phyloP scores from a whole-genome alignment of 139 green algal genomes.

The Nannochloris sp. region DNA sequence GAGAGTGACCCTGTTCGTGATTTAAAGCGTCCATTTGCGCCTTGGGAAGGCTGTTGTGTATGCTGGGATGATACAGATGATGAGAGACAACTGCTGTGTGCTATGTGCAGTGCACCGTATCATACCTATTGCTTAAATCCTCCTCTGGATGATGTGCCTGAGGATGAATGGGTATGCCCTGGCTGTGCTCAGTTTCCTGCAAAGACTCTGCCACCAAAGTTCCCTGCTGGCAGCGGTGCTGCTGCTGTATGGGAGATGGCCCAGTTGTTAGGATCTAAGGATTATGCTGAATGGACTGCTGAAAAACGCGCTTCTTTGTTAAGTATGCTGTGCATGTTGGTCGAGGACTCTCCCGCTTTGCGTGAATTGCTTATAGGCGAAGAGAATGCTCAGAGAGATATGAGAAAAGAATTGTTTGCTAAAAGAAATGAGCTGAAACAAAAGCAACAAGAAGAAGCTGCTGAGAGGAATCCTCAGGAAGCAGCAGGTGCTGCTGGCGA shows the following conservation, averaged over 20 bases:
- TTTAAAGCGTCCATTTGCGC: constrained; percentile 20
- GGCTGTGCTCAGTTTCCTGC: constrained; percentile 24
- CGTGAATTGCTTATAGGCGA: constrained; percentile 11
- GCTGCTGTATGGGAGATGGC: neutral
- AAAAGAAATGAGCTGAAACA: constrained; percentile 11
- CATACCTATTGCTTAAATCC: constrained; percentile 73
- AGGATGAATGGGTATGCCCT: constrained; percentile 57
- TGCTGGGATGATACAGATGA: constrained; percentile 65
- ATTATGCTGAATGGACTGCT: constrained; percentile 29
- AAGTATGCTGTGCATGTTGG: constrained; percentile 26
- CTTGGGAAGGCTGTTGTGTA: constrained; percentile 26
- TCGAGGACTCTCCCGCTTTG: constrained; percentile 18
- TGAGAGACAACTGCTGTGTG: constrained; percentile 47
- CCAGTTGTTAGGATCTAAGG: constrained; percentile 23
- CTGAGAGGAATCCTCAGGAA: constrained; percentile 18
- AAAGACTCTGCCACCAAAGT: neutral
- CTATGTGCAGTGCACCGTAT: constrained; percentile 56
- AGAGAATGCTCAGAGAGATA: constrained; percentile 22
- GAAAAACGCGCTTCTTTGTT: constrained; percentile 30
- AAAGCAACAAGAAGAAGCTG: constrained; percentile 31
- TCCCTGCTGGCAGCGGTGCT: neutral
- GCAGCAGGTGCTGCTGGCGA: constrained; percentile 3
- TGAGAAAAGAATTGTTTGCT: constrained; percentile 1
- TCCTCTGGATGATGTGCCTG: constrained; percentile 52
- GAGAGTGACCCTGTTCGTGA: constrained; percentile 2